Conservation (phyloP, 352 stramenopile species). For the Phytophthora citricola region DNA sequence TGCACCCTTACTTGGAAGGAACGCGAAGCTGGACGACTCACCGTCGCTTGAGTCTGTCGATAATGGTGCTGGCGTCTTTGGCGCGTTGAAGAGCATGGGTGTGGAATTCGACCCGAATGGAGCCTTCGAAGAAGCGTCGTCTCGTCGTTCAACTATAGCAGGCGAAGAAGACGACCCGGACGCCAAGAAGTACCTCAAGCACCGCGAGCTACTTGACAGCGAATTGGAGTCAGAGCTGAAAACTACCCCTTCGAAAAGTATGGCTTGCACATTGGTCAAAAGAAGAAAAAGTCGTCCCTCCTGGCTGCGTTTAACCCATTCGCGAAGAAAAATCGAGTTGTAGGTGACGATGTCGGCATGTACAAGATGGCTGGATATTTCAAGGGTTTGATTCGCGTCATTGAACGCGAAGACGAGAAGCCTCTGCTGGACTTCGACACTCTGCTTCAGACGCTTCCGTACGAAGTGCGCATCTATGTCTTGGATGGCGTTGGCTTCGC, state of each 20-base stretch:
- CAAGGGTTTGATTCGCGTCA: conserved; percentile 92
- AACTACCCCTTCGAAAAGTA: conserved; percentile 92
- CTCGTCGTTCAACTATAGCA: conserved; percentile 53
- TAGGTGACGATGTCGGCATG: conserved; percentile 50
- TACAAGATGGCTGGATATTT: conserved; percentile 90
- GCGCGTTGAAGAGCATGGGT: conserved; percentile 85
- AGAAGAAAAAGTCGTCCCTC: conserved; percentile 73
- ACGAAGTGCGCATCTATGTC: conserved; percentile 90
- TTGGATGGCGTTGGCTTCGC: conserved; percentile 87
- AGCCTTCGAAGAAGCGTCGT: conserved; percentile 63
- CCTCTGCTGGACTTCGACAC: conserved; percentile 74
- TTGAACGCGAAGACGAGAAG: conserved; percentile 83
- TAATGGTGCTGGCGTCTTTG: conserved; percentile 87
- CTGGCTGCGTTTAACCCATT: conserved; percentile 74
- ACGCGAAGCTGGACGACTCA: conserved; percentile 29
- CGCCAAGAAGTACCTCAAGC: conserved; percentile 79
- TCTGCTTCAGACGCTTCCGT: conserved; percentile 74
- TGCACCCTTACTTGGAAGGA: conserved; percentile 50
- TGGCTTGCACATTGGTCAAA: conserved; percentile 80
- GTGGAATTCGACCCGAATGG: conserved; percentile 76
- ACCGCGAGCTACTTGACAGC: conserved; percentile 70
- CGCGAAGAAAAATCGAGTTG: conserved; percentile 61
- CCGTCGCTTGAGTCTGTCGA: conserved; percentile 56
- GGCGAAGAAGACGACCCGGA: conserved; percentile 72
- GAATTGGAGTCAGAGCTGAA: conserved; percentile 79